A percentile compares a stretch with the other conserved stretches of the same genome.
Conservation (phyloP, 2,329 filamentous ascomycete species). For the Talaromyces sp. region DNA sequence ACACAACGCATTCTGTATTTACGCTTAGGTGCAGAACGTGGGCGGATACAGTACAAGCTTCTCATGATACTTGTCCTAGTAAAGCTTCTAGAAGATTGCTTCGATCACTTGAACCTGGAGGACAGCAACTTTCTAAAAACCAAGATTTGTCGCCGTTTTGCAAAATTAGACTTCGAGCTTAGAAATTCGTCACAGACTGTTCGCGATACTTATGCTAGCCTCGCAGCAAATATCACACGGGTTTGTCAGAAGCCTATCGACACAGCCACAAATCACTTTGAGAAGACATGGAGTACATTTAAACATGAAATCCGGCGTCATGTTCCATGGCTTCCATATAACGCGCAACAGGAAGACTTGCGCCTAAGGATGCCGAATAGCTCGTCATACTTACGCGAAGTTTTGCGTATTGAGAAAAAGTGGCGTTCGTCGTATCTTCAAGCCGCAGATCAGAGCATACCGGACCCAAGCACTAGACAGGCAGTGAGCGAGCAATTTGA, state of each 20-base stretch:
- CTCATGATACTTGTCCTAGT: slow-evolving; percentile 48
- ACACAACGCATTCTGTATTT: slow-evolving; percentile 50
- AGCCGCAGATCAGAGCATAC: neutral
- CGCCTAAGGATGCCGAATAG: neutral
- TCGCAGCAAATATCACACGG: neutral
- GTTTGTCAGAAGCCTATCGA: neutral
- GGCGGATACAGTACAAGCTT: slow-evolving; percentile 54
- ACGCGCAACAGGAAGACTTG: neutral
- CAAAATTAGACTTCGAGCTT: slow-evolving; percentile 48
- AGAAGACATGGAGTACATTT: slow-evolving; percentile 36
- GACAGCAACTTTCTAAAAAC: slow-evolving; percentile 39
- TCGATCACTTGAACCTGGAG: slow-evolving; percentile 29
- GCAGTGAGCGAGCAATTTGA: neutral
- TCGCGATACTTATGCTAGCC: neutral
- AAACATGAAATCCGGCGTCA: slow-evolving; percentile 33
- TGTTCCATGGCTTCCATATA: neutral
- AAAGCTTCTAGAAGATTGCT: slow-evolving; percentile 41
- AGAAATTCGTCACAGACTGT: neutral
- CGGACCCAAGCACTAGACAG: neutral
- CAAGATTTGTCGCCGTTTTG: slow-evolving; percentile 55
- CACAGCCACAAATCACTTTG: neutral
- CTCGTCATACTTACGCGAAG: neutral
- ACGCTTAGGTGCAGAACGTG: slow-evolving; percentile 35
- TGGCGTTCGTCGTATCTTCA: neutral
- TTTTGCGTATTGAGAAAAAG: neutral